These are phyloP conservation scores for Fusarium concolor DNA, from an alignment of 2,329 filamentous ascomycete genomes.

Conservation along the genomic window DNA sequence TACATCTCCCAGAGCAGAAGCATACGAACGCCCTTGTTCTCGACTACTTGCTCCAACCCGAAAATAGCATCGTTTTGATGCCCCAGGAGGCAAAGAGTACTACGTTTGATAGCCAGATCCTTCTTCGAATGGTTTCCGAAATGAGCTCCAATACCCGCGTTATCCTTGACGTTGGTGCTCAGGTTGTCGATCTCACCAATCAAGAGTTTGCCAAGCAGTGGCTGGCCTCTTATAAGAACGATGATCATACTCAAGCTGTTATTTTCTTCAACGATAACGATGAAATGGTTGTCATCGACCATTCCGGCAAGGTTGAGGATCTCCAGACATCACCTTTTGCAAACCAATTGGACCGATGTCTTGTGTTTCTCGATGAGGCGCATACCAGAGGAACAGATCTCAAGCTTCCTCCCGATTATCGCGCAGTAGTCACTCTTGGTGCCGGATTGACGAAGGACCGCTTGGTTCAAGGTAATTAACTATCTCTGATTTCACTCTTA, in stretches of 20 bases:
- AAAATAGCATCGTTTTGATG: conserved; percentile 56
- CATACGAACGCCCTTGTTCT: conserved; percentile 78
- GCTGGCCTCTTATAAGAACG: conserved; percentile 52
- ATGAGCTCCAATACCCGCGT: conserved; percentile 62
- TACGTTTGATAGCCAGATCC: conserved; percentile 46
- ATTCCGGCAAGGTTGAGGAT: conserved; percentile 57
- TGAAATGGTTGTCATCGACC: conserved; percentile 65
- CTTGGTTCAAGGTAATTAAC: conserved; percentile 69
- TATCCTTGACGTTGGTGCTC: conserved; percentile 75
- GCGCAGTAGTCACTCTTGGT: conserved; percentile 76
- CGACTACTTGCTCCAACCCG: conserved; percentile 64
- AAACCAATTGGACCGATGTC: conserved; percentile 66
- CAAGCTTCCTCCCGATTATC: conserved; percentile 66
- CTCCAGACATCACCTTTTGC: conserved; percentile 70
- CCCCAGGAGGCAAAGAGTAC: not conserved
- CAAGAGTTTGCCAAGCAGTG: conserved; percentile 63
- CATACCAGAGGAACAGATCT: conserved; percentile 79
- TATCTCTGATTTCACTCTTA: too few species aligned
- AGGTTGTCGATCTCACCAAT: conserved; percentile 74
- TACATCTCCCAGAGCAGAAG: conserved; percentile 64
- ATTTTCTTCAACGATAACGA: conserved; percentile 70
- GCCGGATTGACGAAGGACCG: conserved; percentile 74
- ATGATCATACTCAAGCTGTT: conserved; percentile 44
- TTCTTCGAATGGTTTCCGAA: conserved; percentile 57
- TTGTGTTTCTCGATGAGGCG: conserved; percentile 76